Base-by-base conservation (phyloP, 495 filamentous ascomycete species). In the Lasiosphaeriaceae sp. region DNA sequence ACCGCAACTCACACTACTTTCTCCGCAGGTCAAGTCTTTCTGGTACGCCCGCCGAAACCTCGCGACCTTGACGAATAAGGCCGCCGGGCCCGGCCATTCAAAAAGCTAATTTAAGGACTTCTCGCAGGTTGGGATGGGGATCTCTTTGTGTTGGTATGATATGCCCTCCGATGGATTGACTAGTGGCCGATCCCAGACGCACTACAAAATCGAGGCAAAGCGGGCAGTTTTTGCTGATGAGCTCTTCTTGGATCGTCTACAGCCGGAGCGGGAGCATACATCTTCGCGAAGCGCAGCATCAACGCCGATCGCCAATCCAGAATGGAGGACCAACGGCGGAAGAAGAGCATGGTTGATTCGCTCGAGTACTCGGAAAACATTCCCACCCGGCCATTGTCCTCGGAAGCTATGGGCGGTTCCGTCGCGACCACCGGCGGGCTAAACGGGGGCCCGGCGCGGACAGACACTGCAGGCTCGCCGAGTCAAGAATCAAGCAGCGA, bases 241-340 rank as follows among this genome's bases (percentile, higher is more conserved):
- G 20, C 16, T 46, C 20, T 57, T 41, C n/a, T 55, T 44, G 22
- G 17, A 23, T 11, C 14, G n/a, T 26, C 9, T 55, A 31, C 66
- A 91, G 94, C 92, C 66, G 94, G 90, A 66, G 92, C 83, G 52
- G 74, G 62, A 37, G 91, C 94, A 59, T 98, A 98, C 81, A 90
- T 90, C 77, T 96, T 96, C 71, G 95, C 94, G 53, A 98, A 98
- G 79, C 80, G 85, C 62, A 87, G 86, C 70, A 92, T 98, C 79
- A 93, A 97, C 64, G 89, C 88, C 60, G 90, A 96, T 74, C 88
- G 91, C 41, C 79, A 82, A 29, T 72, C 81, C 52, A 81, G 90
- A 60, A 85, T 88, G 52, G 83, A 90, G 57, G 83, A 85, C 34
- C 82, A 87, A 47, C 74, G 83, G 41, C 80, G 80, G 68, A 82